Base-by-base conservation (phyloP, 306 rosid species). In the Dalbergia oliveri region DNA sequence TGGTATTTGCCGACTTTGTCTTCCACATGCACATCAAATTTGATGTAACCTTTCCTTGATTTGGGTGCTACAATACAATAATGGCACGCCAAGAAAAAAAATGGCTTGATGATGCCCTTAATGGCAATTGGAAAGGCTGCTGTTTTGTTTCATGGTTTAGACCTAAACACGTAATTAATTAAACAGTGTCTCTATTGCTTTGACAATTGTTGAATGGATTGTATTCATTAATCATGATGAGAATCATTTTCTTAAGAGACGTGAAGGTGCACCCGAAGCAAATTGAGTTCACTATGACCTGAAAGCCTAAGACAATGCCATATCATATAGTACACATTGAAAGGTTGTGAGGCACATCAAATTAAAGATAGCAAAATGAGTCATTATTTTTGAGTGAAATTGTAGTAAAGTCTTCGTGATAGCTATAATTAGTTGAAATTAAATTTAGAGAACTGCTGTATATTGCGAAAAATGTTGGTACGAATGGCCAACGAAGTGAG, bases 41-140 rank as follows among this genome's bases (percentile, higher is more conserved):
- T 84, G 92, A 86, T 65, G 89, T 84, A 86, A 86, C 90, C 35
- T 72, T 76, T 81, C 84, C 76, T 86, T 88, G 75, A 84, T 75
- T 80, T 81, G 81, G 82, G 82, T 85, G 89, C 84, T 61, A 45
- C 76, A 71, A 69, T 58, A 31, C 83, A 84, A 81, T 79, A 69
- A 84, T 87, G 76, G 26, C 73, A 61, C 71, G 62, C 83, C 80
- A 43, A 75, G 47, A 53, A 76, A 44, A 44, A 54, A 16, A 54
- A 0, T 49, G 18, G 80, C 15, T 59, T 12, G 45, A 6, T 79
- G 73, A 31, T 34, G 56, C 37, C 12, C 2, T 67, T 16, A 18
- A 35, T 9, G 18, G 60, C 78, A 79, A 59, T 60, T 67, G 18
- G 34, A 51, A 54, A 54, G 76, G 56, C 58, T 68, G 57, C 65